phyloP scores from a whole-genome alignment of 1,284 basidiomycete genomes.

The Boletus smithii region DNA sequence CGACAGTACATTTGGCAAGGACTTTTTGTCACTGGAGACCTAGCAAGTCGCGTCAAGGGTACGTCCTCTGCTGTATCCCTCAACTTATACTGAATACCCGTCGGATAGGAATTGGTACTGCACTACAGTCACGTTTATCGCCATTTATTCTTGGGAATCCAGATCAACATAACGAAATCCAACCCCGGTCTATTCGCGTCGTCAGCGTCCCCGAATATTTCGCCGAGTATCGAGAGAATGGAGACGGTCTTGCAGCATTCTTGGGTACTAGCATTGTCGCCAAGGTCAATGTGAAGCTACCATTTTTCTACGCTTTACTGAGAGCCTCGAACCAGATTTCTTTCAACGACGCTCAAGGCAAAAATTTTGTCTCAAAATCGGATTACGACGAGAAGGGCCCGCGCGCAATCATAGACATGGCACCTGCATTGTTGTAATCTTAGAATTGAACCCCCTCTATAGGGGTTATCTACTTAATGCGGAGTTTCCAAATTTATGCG shows the following conservation, averaged over 20 bases:
- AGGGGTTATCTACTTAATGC: constrained; percentile 11
- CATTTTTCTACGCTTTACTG: constrained; percentile 7
- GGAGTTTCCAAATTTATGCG: constrained; percentile 14
- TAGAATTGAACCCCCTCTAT: not conserved
- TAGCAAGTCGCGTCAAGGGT: constrained; percentile 79
- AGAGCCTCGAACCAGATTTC: constrained; percentile 33
- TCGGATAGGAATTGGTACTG: constrained; percentile 56
- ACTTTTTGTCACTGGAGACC: constrained; percentile 79
- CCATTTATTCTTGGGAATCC: constrained; percentile 62
- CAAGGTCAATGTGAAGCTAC: constrained; percentile 53
- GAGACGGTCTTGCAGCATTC: constrained; percentile 81
- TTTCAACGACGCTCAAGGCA: constrained; percentile 63
- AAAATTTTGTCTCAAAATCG: constrained; percentile 71
- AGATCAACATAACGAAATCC: constrained; percentile 67
- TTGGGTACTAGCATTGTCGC: constrained; percentile 84
- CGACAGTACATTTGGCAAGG: constrained; percentile 77
- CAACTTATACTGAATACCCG: not conserved
- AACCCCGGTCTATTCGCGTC: constrained; percentile 64
- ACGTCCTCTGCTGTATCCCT: constrained; percentile 2
- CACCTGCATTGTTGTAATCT: constrained; percentile 60
- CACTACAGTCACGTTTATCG: constrained; percentile 73
- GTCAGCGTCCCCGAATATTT: constrained; percentile 89
- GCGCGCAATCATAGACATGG: constrained; percentile 67
- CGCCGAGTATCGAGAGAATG: constrained; percentile 83
- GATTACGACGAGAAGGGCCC: constrained; percentile 75